Percentiles rank a stretch among this genome's conserved stretches.
These are phyloP conservation scores for Arabidopsis thaliana DNA, from an alignment of 345 rosid genomes.

Conservation along the genomic window DNA sequence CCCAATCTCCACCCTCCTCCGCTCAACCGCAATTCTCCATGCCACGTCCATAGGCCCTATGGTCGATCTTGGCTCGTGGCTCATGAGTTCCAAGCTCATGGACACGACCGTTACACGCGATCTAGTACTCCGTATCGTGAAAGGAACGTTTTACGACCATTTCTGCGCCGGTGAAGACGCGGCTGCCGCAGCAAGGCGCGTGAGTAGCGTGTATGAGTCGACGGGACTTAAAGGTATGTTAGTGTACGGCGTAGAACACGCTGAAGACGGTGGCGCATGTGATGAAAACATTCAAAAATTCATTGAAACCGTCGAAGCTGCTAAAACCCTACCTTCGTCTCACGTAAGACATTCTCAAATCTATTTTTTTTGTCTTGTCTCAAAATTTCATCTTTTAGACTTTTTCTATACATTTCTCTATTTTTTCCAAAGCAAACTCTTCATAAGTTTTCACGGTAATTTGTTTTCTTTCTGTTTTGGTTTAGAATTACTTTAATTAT, in stretches of 20 bases:
- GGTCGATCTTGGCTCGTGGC: constrained; percentile 76
- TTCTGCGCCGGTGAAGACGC: constrained; percentile 80
- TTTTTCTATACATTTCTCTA: neutral
- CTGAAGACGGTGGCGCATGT: constrained; percentile 58
- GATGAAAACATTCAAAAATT: constrained; percentile 65
- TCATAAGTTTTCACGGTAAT: neutral
- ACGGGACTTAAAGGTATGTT: constrained; percentile 78
- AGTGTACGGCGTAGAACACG: constrained; percentile 74
- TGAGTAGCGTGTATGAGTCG: constrained; percentile 50
- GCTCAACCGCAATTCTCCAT: constrained; percentile 59
- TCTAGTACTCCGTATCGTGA: constrained; percentile 45
- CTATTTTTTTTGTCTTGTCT: neutral
- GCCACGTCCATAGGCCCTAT: constrained; percentile 58
- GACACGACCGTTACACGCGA: constrained; percentile 49
- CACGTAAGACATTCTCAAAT: constrained; percentile 55
- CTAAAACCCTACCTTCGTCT: constrained; percentile 64
- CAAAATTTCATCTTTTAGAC: neutral
- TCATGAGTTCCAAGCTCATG: constrained; percentile 73
- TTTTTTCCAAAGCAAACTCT: neutral
- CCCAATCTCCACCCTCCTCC: constrained; percentile 55
- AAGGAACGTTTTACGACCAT: constrained; percentile 76
- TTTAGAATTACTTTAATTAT: neutral
- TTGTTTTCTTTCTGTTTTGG: neutral
- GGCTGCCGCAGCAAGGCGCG: constrained; percentile 47
- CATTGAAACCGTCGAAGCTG: constrained; percentile 58